Evolutionary conservation across 2,329 filamentous ascomycete genomes (phyloP), one percentile per base, ranked within the genome.

Genomic region (Talaromyces piceae): DNA sequence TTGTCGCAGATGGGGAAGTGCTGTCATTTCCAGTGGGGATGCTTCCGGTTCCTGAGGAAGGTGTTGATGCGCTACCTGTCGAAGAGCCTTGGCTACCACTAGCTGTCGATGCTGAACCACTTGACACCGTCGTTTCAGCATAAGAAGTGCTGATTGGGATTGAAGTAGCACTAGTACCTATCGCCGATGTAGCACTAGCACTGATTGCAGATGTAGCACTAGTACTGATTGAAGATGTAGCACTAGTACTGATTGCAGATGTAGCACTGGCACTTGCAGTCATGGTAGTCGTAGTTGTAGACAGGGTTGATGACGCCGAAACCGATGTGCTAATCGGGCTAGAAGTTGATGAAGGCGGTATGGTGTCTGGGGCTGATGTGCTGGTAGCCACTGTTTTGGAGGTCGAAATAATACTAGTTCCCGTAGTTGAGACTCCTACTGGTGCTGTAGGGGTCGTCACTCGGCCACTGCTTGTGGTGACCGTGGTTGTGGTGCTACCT

Each of bases 361-460:
- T 39, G 9, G 25, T 48, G 12, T 16, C 18, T 16, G 39, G n/a
- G 13, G 28, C 18, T 7, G 39, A 43, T 43, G 39, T 18, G 39
- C 39, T 43, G 20, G 39, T 43, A 25, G 39, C 18, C n/a, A 16
- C 9, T 6, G 39, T 16, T n/a, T n/a, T n/a, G n/a, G n/a, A n/a
- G n/a, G n/a, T n/a, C n/a, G n/a, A n/a, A n/a, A n/a, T n/a, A 18
- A 20, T 13, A 37, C 31, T 37, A 12, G 20, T 22, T 41, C 39
- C 20, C 18, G 20, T 25, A 18, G 31, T 11, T 2, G 46, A 49
- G 2, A 43, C 45, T 13, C 47, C 51, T 4, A 46, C 13, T 11
- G 50, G 50, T 20, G 37, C 37, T 18, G 41, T 53, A 4, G 49
- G 33, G 1, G 18, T 47, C 3, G 52, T 43, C 33, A 37, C 43